Evolutionary conservation across 352 stramenopile species (phyloP), one percentile per base, ranked within the genome.

Genomic region (Poterioochromonas sp.): DNA sequence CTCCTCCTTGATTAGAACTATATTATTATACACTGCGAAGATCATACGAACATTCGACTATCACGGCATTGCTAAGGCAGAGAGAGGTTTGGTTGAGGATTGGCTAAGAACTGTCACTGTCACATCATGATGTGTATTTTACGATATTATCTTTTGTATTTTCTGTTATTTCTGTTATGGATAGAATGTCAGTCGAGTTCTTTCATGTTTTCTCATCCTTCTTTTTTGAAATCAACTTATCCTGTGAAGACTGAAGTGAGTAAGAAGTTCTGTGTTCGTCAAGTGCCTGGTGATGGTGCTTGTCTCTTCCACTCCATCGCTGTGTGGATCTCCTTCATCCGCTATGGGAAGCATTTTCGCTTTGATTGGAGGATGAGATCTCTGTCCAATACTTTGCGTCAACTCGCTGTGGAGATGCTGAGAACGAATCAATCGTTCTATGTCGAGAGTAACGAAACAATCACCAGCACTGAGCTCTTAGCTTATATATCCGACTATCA

Each of bases 231-330:
- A 20, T 53, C 44, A 8, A 53, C 44, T 20, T 53, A 53, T 20
- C 44, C 8, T 8, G 44, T 53, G 8, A 53, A 53, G 20, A 20
- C 8, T 53, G 44, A 53, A 53, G 44, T 20, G 8, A 12, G 26
- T 35, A 15, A 8, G 58, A 8, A 68, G 12, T 68, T 68, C 58
- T 40, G 5, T 40, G 58, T 68, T 11, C 5, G 58, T 15, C 58
- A 68, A 68, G 58, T 68, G 5, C 73, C 47, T 49, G 73, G 73
- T 70, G 73, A 53, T 29, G 65, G 65, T 32, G 65, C 5, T n/a
- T 54, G 65, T 37, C 65, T 49, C 65, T 49, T 74, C 65, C 39
- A 74, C n/a, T 74, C 39, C 20, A 43, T 74, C 8, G 65, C 65
- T 20, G 34, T 20, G n/a, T 58, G 39, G 22, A 12, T 74, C 11